Evolutionary conservation across 1,139 yeast species (phyloP), one percentile per base, ranked within the genome.

Genomic region (Pichia sp.): DNA sequence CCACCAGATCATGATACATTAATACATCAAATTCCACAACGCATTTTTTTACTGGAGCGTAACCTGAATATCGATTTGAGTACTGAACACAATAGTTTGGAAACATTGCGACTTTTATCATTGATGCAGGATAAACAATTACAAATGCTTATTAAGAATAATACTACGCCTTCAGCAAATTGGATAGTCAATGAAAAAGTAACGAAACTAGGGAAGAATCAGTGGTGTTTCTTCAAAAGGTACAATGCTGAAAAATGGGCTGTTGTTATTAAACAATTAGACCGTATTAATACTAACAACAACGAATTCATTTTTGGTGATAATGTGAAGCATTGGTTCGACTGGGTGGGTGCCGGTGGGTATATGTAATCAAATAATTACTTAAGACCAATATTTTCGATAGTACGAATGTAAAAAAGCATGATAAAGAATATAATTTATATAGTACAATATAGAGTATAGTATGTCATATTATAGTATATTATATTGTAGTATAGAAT

Each of bases 161-260:
- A 29, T 40, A 22, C 35, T 11, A 20, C 37, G 2, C n/a, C n/a
- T n/a, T n/a, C n/a, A n/a, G n/a, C n/a, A 10, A 37, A 16, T 26
- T 53, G 35, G 47, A 47, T 28, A 29, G 40, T 22, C 23, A 16
- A 36, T 6, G 58, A 56, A 34, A 56, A 54, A 37, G 39, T 58
- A 4, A 42, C 55, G 16, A 58, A 58, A 40, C 41, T 59, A 20
- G 54, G 52, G 39, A 49, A 42, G 28, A 54, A 51, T 30, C 56
- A 58, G 54, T 59, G 62, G 59, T 52, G 61, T 36, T 40, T 57
- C 27, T 48, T 51, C 22, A 50, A 37, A 35, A 38, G 52, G 24
- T 38, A 45, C 6, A 33, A 40, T 11, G 37, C 47, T 4, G 43
- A 43, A 3, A 55, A 50, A 36, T 47, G 42, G 35, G 36, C 56